Evolutionary conservation across 306 rosid genomes (phyloP), one percentile per base, ranked within the genome.

Genomic region (Spatholobus suberectus): DNA sequence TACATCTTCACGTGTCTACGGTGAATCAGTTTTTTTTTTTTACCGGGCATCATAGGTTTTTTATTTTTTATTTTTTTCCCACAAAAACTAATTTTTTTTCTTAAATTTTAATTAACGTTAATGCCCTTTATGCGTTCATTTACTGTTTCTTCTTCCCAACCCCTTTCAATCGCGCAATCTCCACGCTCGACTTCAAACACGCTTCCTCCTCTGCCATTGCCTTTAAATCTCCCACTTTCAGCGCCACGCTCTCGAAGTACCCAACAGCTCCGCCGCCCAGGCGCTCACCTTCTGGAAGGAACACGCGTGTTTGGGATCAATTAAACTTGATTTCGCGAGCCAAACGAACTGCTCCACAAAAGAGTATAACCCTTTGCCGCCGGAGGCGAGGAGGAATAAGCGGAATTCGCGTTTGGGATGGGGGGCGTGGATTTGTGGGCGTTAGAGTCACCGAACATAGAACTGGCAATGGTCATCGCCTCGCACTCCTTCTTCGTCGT

Each of bases 281-380:
- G 85, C 85, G 51, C 88, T 85, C 0, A 75, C 4, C 29, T 38
- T 75, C 79, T 54, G 47, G 9, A 85, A 49, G 0, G 7, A 0
- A 2, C 15, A 71, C 5, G 70, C 20, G n/a, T 49, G 79, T 14
- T 75, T 80, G 3, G 82, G 70, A 49, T 85, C 88, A 12, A 85
- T 85, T 20, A 85, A n/a, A 1, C 88, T 98, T 27, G 99, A 77
- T 81, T 95, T 95, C 8, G 87, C 83, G n/a, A 95, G 71, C 98
- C 99, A 95, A 3, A 95, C 73, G 27, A 95, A 93, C 78, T 95
- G 99, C 55, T 95, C 99, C 0, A 95, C 76, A 40, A 95, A 95
- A 77, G 73, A 95, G 61, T 95, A 95, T 3, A 95, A 15, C 0
- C 98, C 97, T 75, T 95, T 97, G 23, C 98, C 90, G 26, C 97